phyloP scores from a whole-genome alignment of 148 eudicot genomes.

The Polygonum aviculare region DNA sequence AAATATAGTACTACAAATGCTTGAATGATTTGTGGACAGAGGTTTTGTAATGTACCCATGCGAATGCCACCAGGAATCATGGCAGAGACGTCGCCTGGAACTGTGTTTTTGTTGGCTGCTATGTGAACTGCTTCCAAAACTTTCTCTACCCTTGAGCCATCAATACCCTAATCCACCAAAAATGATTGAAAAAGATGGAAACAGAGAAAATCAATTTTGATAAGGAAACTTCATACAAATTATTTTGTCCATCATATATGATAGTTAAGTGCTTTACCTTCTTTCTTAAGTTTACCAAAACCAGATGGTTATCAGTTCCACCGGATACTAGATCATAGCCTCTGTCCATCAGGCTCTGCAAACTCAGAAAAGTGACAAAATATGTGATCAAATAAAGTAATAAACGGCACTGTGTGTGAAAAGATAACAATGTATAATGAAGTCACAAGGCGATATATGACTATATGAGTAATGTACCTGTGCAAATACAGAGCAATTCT shows the following conservation, averaged over 20 bases:
- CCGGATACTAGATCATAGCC: slow-evolving; percentile 53
- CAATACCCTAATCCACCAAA: slow-evolving; percentile 8
- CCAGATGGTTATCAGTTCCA: slow-evolving; percentile 57
- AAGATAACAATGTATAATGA: neutral
- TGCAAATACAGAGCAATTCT: slow-evolving; percentile 8
- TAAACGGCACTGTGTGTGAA: neutral
- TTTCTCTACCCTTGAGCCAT: slow-evolving; percentile 69
- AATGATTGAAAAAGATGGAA: neutral
- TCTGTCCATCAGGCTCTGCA: slow-evolving; percentile 34
- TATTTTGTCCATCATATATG: neutral
- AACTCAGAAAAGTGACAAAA: neutral
- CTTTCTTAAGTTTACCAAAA: slow-evolving; percentile 9
- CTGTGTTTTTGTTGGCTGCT: slow-evolving; percentile 67
- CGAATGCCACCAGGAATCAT: slow-evolving; percentile 65
- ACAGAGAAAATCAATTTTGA: neutral
- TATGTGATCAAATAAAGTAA: neutral
- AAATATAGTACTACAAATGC: too few relatives aligned
- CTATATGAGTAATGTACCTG: slow-evolving; percentile 22
- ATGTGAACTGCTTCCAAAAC: slow-evolving; percentile 54
- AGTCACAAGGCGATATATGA: slow-evolving; percentile 16
- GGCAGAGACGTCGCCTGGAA: slow-evolving; percentile 63
- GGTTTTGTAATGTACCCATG: slow-evolving; percentile 34
- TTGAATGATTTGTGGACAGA: neutral
- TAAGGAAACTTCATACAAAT: neutral
- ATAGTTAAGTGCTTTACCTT: neutral